Conservation (phyloP, 169 alveolate species). For the Plasmodium adleri region DNA sequence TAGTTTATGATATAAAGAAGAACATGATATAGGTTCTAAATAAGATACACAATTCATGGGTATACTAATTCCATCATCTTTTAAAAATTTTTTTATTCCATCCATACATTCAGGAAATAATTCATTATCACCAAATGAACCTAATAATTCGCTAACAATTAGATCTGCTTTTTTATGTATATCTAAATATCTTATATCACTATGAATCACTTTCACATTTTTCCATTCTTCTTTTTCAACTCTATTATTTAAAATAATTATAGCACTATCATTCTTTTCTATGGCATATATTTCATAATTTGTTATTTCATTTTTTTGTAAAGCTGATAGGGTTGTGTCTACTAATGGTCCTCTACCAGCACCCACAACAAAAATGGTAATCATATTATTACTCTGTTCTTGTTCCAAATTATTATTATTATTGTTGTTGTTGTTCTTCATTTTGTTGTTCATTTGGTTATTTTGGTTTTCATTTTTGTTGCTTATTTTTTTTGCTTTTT, state of each 20-base stretch:
- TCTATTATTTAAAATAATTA: constrained; percentile 77
- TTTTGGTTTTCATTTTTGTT: not conserved
- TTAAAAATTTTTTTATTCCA: constrained; percentile 79
- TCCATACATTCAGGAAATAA: constrained; percentile 87
- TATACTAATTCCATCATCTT: constrained; percentile 77
- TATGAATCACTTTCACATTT: constrained; percentile 80
- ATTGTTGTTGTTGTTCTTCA: constrained; percentile 11
- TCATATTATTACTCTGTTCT: constrained; percentile 5
- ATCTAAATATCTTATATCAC: constrained; percentile 82
- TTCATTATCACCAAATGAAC: constrained; percentile 87
- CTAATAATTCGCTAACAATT: constrained; percentile 85
- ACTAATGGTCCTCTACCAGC: constrained; percentile 89
- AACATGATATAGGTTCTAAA: constrained; percentile 84
- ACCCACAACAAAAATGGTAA: constrained; percentile 81
- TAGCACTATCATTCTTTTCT: constrained; percentile 85
- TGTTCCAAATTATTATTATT: not conserved
- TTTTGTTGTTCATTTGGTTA: not conserved
- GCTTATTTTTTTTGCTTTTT: constrained; percentile 9
- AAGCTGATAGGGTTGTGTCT: constrained; percentile 78
- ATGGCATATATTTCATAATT: constrained; percentile 79
- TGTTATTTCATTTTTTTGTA: constrained; percentile 63
- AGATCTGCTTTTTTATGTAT: constrained; percentile 78
- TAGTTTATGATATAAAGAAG: constrained; percentile 80
- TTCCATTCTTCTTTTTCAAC: constrained; percentile 76
- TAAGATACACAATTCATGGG: constrained; percentile 82